These are phyloP conservation scores for Melaleuca quinquenervia DNA, from an alignment of 345 rosid genomes.

Conservation along the genomic window DNA sequence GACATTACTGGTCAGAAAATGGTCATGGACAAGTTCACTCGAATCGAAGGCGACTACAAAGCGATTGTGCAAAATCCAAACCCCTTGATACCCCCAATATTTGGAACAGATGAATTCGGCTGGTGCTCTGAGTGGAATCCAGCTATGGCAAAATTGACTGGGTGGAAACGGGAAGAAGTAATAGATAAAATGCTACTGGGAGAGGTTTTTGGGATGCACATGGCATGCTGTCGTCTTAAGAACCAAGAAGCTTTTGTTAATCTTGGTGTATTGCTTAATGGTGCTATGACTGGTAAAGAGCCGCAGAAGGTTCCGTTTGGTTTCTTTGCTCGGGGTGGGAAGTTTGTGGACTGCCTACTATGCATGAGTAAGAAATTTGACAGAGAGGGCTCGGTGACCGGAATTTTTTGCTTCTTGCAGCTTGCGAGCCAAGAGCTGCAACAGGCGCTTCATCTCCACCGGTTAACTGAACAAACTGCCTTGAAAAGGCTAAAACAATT, in stretches of 20 bases:
- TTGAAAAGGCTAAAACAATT: constrained; percentile 58
- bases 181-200: constrained; percentile 79
- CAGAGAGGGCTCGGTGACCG: constrained; percentile 61
- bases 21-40: constrained; percentile 92
- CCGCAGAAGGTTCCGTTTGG: constrained; percentile 73
- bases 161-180: constrained; percentile 78
- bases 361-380: constrained; percentile 78
- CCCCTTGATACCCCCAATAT: constrained; percentile 91
- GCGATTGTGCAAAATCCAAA: constrained; percentile 87
- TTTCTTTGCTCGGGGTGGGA: constrained; percentile 59
- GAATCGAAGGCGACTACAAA: constrained; percentile 95
- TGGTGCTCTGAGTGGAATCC: constrained; percentile 99
- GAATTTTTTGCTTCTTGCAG: constrained; percentile 92
- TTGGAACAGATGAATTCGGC: constrained; percentile 83
- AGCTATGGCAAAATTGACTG: constrained; percentile 75
- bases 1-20: constrained; percentile 89
- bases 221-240: constrained; percentile 69
- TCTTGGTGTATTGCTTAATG: constrained; percentile 67
- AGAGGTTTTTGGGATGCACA: constrained; percentile 73
- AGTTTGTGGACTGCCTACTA: constrained; percentile 69
- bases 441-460: constrained; percentile 83
- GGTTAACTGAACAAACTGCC: constrained; percentile 73
- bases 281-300: constrained; percentile 61
- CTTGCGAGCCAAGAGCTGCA: constrained; percentile 90
- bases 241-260: constrained; percentile 74